Evolutionary conservation across 805 yeast species (phyloP).

Genomic region (Geotrichum ghanense): DNA sequence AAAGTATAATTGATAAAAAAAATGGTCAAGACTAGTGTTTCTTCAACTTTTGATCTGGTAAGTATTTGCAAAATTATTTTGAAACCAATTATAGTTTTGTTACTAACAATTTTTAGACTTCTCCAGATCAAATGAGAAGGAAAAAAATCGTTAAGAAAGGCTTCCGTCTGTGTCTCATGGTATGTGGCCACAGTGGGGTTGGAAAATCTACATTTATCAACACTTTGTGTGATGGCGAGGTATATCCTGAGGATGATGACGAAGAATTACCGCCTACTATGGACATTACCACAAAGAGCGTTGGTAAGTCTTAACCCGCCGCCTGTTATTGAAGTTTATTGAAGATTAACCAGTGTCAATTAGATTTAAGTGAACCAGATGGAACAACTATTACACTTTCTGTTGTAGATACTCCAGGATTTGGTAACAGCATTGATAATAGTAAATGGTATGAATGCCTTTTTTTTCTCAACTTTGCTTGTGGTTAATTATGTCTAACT

Average conservation of each 20-base stretch:
- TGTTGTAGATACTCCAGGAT: constrained; percentile 63
- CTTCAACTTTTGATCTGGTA: constrained; percentile 1
- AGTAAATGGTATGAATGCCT: constrained; percentile 28
- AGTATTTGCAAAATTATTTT: no score
- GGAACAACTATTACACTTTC: constrained; percentile 42
- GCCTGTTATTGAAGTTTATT: neutral
- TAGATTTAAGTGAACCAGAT: constrained; percentile 45
- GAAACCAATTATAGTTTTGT: no score
- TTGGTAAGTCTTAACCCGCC: constrained; percentile 5
- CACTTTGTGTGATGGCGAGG: constrained; percentile 39
- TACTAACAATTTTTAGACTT: no score
- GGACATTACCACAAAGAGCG: constrained; percentile 11
- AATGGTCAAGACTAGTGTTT: neutral
- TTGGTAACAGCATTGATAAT: constrained; percentile 64
- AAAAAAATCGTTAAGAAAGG: constrained; percentile 57
- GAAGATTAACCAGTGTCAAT: neutral
- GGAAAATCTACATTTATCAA: constrained; percentile 71
- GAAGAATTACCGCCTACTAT: constrained; percentile 8
- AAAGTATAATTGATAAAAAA: no score
- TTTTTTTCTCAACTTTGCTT: neutral
- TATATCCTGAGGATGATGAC: constrained; percentile 7
- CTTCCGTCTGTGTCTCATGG: constrained; percentile 32
- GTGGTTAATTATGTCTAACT: neutral
- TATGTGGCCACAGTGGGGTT: constrained; percentile 62
- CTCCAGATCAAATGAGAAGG: constrained; percentile 33